These are phyloP conservation scores for Orobanche coerulescens DNA, from an alignment of 257 asterid species.

Conservation along the genomic window DNA sequence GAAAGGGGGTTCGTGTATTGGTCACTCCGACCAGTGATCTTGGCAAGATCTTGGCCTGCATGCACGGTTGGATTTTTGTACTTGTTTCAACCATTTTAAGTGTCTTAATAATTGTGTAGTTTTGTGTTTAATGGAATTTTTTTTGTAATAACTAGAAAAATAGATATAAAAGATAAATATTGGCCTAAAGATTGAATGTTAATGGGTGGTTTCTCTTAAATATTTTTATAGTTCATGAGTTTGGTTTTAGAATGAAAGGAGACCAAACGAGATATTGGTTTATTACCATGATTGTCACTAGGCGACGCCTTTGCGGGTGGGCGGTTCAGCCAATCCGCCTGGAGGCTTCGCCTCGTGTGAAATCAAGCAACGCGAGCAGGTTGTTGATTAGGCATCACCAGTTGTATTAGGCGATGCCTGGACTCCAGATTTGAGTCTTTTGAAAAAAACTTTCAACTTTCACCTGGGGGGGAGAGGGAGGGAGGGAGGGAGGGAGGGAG, in stretches of 20 bases:
- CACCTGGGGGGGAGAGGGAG: no score
- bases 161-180: background rate
- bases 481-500: no score
- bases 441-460: no score
- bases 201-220: background rate
- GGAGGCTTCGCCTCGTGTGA: no score
- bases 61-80: constrained; percentile 67
- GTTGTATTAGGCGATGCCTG: no score
- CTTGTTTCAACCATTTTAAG: background rate
- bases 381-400: no score
- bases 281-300: no score
- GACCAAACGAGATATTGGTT: background rate
- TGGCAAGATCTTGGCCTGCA: constrained; percentile 96
- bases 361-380: no score
- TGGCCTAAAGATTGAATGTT: background rate
- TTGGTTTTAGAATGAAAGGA: background rate
- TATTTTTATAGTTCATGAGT: background rate
- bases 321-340: no score
- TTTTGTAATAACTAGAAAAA: background rate
- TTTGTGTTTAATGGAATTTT: background rate
- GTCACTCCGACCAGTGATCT: constrained; percentile 98
- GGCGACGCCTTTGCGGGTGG: no score
- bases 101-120: background rate
- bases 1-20: constrained; percentile 89
- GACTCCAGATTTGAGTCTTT: no score